Base-by-base conservation (phyloP, 768 basidiomycete genomes). In the Mycena metata region DNA sequence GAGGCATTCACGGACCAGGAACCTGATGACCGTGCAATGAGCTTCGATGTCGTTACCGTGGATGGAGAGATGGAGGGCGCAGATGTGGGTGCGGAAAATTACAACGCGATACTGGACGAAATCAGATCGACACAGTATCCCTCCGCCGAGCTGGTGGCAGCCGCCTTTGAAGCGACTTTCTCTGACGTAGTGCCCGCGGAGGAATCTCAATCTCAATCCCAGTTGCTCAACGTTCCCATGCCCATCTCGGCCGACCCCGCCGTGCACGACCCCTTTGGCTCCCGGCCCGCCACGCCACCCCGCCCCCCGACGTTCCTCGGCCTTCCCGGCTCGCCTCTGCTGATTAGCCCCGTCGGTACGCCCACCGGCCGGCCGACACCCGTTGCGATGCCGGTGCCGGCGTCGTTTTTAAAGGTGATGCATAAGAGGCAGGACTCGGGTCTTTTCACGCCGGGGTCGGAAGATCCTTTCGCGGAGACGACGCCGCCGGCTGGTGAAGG, bases 201-300 rank as follows among this genome's bases (percentile, higher is more conserved):
- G 35, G 51, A 52, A 1, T 10, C 51, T 1, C 64, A 62, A 45
- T 42, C 51, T 1, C 64, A 62, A 45, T 42, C 26, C 5, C 52
- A 36, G 35, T 47, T 21, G 17, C 60, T 36, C 67, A 59, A 52
- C 16, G 65, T 77, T 50, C 81, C 83, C 12, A 81, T 83, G 77
- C 84, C 84, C 21, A 70, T 84, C 47, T 79, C 76, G 10, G 83
- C 84, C 9, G 79, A 85, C 70, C 79, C 81, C 30, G 75, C 72
- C 35, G 78, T 82, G 16, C 77, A 79, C 16, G 84, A 86, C 64
- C 81, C 81, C 16, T 76, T 79, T 12, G 64, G 71, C 52, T 69
- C 39, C 21, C 59, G 46, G 21, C 35, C 23, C 2, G 47, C 61
- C 12, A 64, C 45, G 2, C 49, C 72, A 17, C 64, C 68, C 30